Base-by-base conservation (phyloP, 1,284 basidiomycete species). In the Sphagnurus paluster region DNA sequence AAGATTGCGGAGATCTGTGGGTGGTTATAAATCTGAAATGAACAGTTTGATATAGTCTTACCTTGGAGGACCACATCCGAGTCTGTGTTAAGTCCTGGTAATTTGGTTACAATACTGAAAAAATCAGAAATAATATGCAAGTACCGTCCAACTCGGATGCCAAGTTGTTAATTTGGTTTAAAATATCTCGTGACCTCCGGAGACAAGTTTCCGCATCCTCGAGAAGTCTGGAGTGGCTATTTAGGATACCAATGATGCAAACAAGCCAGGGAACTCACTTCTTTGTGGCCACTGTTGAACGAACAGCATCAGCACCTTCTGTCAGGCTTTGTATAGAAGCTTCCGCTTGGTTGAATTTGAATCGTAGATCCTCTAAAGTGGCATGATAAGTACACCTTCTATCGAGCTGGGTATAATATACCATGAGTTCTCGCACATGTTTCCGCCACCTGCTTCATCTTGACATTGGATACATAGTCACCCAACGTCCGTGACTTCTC, bases 381-480 rank as follows among this genome's bases (percentile, higher is more conserved):
- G 7, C 5, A 23, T 50, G 8, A 44, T n/a, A 21, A 30, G 16
- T 30, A 34, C 14, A 5, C 11, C 24, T 13, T 14, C 25, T 5
- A 40, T 7, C 20, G n/a, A 20, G 5, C 8, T 11, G 11, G 23
- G 26, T 17, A 71, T 79, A 45, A 55, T n/a, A n/a, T n/a, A 81
- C 84, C 79, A 65, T 90, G 82, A 23, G 82, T 80, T 48, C 79
- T 77, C n/a, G 70, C 63, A 60, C 90, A 92, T 3, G 79, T 81
- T 20, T 87, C 83, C 1, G 82, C 81, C 0, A 91, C 88, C 56
- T 90, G 78, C 49, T 77, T 76, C 87, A 93, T 92, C 68, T 84
- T 89, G 42, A 70, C 77, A 53, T 73, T 76, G 23, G 82, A 84
- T 16, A 93, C 88, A 63, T 91, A 93, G 60, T 89, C 87, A 5